Evolutionary conservation across 176 grass and related monocot genomes (phyloP).

Genomic region (Bolboschoenus planiculmis): DNA sequence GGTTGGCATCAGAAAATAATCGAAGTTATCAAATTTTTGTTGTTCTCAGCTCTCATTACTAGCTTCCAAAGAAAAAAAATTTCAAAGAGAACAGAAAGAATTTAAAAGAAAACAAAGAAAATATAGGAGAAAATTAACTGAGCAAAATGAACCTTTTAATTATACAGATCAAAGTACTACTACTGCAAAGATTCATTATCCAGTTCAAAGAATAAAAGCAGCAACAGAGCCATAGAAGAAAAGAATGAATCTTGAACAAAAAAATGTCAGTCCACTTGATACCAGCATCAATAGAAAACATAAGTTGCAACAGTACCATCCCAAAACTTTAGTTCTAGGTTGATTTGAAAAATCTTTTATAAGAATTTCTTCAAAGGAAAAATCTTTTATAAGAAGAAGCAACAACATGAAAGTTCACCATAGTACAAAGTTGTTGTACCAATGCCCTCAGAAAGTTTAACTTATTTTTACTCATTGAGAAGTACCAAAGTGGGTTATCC

Average conservation of each 20-base stretch:
- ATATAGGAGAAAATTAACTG: not conserved
- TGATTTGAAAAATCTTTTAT: not conserved
- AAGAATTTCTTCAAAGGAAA: too few relatives aligned
- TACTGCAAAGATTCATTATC: not conserved
- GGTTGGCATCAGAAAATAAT: not conserved
- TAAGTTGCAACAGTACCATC: not conserved
- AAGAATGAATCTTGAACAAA: not conserved
- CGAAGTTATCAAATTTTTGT: not conserved
- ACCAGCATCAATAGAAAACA: not conserved
- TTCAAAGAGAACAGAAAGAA: not conserved
- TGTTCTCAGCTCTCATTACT: not conserved
- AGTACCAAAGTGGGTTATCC: not conserved
- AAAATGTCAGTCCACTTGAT: not conserved
- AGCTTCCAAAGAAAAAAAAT: not conserved
- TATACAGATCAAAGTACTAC: not conserved
- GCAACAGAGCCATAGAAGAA: not conserved
- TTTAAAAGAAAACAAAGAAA: not conserved
- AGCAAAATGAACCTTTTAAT: not conserved
- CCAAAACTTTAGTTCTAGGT: not conserved
- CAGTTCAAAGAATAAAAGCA: not conserved
- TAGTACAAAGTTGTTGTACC: not conserved
- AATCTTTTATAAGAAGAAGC: not conserved
- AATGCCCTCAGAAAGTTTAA: not conserved
- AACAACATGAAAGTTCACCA: too few relatives aligned
- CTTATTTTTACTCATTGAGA: not conserved